A percentile compares a stretch with the other conserved stretches of the same genome.
Conservation (phyloP, 1,284 basidiomycete genomes). For the Cryptococcus sp. region DNA sequence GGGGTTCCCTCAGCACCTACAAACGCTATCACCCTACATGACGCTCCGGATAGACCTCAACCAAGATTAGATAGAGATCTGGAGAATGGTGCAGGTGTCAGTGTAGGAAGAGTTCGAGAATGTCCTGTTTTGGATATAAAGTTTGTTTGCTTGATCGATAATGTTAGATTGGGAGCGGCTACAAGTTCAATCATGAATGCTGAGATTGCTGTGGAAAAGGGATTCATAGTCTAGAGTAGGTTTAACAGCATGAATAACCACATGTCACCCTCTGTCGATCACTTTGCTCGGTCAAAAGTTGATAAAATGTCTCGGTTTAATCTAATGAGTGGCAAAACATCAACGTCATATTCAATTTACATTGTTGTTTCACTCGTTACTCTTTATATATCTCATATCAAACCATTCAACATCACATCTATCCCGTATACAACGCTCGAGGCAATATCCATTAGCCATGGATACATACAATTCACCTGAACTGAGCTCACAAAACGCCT, state of each 20-base stretch:
- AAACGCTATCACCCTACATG: constrained; percentile 85
- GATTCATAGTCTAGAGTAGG: constrained; percentile 49
- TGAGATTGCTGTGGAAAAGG: constrained; percentile 84
- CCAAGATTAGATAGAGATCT: constrained; percentile 86
- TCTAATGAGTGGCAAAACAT: too few relatives aligned
- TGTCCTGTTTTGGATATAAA: constrained; percentile 92
- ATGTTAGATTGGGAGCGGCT: constrained; percentile 93
- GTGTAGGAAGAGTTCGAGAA: constrained; percentile 84
- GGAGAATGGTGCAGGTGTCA: constrained; percentile 87
- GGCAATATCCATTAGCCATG: too few relatives aligned
- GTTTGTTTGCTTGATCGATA: constrained; percentile 91
- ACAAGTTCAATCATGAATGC: constrained; percentile 98
- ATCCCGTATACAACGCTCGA: too few relatives aligned
- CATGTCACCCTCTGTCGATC: too few relatives aligned
- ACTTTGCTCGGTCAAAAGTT: too few relatives aligned
- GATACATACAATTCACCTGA: too few relatives aligned
- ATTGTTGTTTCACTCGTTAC: too few relatives aligned
- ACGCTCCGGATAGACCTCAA: constrained; percentile 89
- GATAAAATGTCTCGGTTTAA: too few relatives aligned
- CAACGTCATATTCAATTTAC: too few relatives aligned
- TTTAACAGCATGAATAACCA: not conserved
- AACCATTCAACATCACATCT: too few relatives aligned
- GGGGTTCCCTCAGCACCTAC: constrained; percentile 81
- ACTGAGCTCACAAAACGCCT: too few relatives aligned
- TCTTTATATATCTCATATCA: too few relatives aligned